Conservation (phyloP, 1,139 yeast genomes). For the Pichia sp. region DNA sequence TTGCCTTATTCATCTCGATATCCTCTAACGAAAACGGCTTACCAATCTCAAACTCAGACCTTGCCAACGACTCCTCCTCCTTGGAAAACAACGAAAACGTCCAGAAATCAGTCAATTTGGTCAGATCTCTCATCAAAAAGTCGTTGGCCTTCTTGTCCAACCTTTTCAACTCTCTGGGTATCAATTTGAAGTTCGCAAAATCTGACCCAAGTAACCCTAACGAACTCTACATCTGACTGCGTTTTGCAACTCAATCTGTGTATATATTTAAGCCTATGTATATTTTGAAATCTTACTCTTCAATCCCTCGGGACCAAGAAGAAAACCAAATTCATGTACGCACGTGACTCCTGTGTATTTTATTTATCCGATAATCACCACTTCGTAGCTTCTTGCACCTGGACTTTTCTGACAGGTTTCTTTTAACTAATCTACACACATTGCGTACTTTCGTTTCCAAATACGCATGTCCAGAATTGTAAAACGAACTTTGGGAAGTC, state of each 20-base stretch:
- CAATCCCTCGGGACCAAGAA: neutral
- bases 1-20: slow-evolving; percentile 83
- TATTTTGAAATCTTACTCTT: neutral
- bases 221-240: slow-evolving; percentile 15
- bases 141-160: slow-evolving; percentile 3
- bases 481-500: neutral
- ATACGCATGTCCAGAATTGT: neutral
- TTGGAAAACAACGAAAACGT: neutral
- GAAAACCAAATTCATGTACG: neutral
- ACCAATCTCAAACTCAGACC: slow-evolving; percentile 38
- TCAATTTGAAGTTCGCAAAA: slow-evolving; percentile 15
- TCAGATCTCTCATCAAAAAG: slow-evolving; percentile 11
- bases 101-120: slow-evolving; percentile 7
- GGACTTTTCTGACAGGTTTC: too few relatives aligned
- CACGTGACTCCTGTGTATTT: neutral
- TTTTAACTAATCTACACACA: too few relatives aligned
- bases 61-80: neutral
- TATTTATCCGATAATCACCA: neutral
- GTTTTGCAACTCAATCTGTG: neutral
- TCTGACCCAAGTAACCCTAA: slow-evolving; percentile 18
- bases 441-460: too few relatives aligned
- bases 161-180: slow-evolving; percentile 9
- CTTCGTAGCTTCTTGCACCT: too few relatives aligned
- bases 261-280: neutral
- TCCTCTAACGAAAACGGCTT: slow-evolving; percentile 89